A percentile compares a stretch with the other conserved stretches of the same genome.
Conservation (phyloP, 2,329 filamentous ascomycete species). For the Neonectria ditissima region DNA sequence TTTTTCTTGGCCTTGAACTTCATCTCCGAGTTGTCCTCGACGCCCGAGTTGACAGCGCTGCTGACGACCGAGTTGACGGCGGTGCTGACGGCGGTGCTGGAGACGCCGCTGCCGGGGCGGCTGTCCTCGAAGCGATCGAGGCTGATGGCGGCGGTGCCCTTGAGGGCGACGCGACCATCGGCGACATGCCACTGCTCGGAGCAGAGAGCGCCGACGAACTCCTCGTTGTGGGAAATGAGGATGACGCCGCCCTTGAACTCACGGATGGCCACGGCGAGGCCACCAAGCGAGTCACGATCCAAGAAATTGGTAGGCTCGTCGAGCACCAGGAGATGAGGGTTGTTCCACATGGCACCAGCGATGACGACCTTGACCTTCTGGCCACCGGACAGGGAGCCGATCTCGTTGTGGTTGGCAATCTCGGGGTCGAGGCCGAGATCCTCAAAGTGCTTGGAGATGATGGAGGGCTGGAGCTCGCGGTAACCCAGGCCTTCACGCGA, state of each 20-base stretch:
- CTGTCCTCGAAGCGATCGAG: constrained; percentile 90
- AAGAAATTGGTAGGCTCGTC: constrained; percentile 99
- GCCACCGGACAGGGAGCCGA: constrained; percentile 92
- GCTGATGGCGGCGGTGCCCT: constrained; percentile 78
- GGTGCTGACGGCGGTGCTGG: constrained; percentile 68
- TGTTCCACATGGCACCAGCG: constrained; percentile 98
- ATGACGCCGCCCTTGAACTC: constrained; percentile 99
- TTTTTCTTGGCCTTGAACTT: constrained; percentile 93
- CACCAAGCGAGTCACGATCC: constrained; percentile 96
- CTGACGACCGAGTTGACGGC: constrained; percentile 66
- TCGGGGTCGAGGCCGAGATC: constrained; percentile 96
- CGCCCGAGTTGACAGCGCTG: constrained; percentile 79
- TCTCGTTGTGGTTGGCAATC: constrained; percentile 99
- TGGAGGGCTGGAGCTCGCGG: constrained; percentile 89
- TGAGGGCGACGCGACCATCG: constrained; percentile 87
- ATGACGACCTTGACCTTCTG: constrained; percentile 99
- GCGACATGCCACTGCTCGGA: constrained; percentile 96
- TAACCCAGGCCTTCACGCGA: constrained; percentile 98
- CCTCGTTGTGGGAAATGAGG: constrained; percentile 99
- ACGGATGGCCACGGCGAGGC: constrained; percentile 95
- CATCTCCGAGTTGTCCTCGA: constrained; percentile 81
- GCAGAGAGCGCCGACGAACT: constrained; percentile 96
- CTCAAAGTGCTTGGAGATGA: constrained; percentile 98
- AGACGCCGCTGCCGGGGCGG: constrained; percentile 69
- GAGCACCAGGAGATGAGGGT: constrained; percentile 95